Percentiles rank a stretch among this genome's conserved stretches.
Conservation (phyloP, 768 basidiomycete genomes). For the Phlebiopsis gigantea region DNA sequence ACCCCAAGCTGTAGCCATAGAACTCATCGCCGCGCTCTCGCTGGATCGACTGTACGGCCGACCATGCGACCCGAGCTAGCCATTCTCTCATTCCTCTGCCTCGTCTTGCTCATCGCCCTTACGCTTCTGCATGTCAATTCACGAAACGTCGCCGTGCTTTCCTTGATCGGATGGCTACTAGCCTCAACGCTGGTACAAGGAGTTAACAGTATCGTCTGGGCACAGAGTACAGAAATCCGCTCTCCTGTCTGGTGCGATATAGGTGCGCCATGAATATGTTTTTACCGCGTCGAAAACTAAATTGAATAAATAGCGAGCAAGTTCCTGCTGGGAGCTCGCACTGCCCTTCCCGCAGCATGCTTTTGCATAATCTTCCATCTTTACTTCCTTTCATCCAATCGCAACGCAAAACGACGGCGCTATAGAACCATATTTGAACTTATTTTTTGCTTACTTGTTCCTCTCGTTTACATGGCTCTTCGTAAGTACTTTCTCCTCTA, state of each 20-base stretch:
- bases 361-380: slow-evolving; percentile 13
- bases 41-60: slow-evolving; percentile 15
- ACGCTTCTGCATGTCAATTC: slow-evolving; percentile 23
- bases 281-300: background rate
- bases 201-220: slow-evolving; percentile 31
- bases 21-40: slow-evolving; percentile 10
- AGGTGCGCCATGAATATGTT: slow-evolving; percentile 18
- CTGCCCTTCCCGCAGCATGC: slow-evolving; percentile 18
- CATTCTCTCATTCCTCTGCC: slow-evolving; percentile 24
- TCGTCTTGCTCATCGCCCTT: slow-evolving; percentile 18
- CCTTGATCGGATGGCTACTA: slow-evolving; percentile 28
- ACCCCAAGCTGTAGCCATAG: slow-evolving; percentile 11
- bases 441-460: slow-evolving; percentile 20
- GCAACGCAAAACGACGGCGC: slow-evolving; percentile 9
- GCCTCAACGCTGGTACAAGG: slow-evolving; percentile 30
- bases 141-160: slow-evolving; percentile 26
- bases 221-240: slow-evolving; percentile 16
- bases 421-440: slow-evolving; percentile 15
- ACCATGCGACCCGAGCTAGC: slow-evolving; percentile 24
- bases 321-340: slow-evolving; percentile 16
- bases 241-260: slow-evolving; percentile 33
- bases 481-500: slow-evolving; percentile 21
- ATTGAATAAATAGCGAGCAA: slow-evolving; percentile 16
- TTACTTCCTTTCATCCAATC: slow-evolving; percentile 10
- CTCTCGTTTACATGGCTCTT: slow-evolving; percentile 27